Percentiles rank a stretch among this genome's conserved stretches.
phyloP scores from a whole-genome alignment of 441 rosid genomes.

The Bruguiera hainesii region DNA sequence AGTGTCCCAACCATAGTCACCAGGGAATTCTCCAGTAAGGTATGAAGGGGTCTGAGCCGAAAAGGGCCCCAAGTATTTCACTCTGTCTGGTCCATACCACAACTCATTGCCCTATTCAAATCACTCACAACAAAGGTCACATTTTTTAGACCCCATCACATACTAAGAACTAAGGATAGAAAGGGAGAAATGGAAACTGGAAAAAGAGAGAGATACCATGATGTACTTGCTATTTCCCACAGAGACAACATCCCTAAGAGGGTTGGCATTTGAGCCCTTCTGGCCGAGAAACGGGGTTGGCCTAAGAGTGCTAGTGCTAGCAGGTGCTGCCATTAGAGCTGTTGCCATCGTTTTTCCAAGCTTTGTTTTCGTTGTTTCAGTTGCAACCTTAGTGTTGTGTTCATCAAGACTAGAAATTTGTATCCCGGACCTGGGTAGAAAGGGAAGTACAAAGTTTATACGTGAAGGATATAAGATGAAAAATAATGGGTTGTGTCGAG shows the following conservation, averaged over 20 bases:
- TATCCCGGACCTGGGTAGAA: slow-evolving; percentile 20
- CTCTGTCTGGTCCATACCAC: slow-evolving; percentile 97
- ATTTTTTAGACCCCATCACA: slow-evolving; percentile 4
- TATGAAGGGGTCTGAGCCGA: slow-evolving; percentile 94
- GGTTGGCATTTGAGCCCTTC: slow-evolving; percentile 50
- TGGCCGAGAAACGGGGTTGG: slow-evolving; percentile 68
- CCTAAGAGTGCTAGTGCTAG: slow-evolving; percentile 51
- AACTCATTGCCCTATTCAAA: slow-evolving; percentile 51
- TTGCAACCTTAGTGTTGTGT: neutral
- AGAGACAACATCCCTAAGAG: slow-evolving; percentile 66
- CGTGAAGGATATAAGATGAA: slow-evolving; percentile 26
- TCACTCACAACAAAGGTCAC: neutral
- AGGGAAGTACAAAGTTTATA: slow-evolving; percentile 5
- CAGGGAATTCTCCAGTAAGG: slow-evolving; percentile 87
- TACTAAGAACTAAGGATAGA: neutral
- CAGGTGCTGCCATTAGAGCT: slow-evolving; percentile 40
- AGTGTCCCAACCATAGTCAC: slow-evolving; percentile 99
- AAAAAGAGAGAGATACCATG: slow-evolving; percentile 41
- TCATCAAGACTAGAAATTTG: neutral
- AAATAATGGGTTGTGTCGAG: slow-evolving; percentile 45
- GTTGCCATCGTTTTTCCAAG: slow-evolving; percentile 36
- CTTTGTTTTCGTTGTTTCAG: neutral
- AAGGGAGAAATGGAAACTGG: neutral
- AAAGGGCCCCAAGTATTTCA: slow-evolving; percentile 94
- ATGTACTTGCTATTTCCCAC: slow-evolving; percentile 59